Evolutionary conservation across 148 eudicot species (phyloP).

Genomic region (Arctostaphylos glauca): DNA sequence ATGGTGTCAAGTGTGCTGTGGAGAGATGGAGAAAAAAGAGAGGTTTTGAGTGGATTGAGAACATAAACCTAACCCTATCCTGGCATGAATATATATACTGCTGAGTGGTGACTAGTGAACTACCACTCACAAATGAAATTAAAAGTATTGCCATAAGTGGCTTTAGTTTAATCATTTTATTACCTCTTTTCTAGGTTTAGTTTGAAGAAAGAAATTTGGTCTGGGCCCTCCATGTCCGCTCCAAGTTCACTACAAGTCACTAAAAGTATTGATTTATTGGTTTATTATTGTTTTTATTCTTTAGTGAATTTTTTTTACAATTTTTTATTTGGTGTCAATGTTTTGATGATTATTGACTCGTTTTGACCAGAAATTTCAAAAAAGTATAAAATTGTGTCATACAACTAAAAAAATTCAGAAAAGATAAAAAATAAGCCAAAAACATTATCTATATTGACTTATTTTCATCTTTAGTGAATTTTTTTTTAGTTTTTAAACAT

Average conservation of each 20-base stretch:
- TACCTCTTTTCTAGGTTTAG: conserved; percentile 3
- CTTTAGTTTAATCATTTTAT: conserved; percentile 16
- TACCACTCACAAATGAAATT: conserved; percentile 14
- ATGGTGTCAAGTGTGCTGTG: not conserved
- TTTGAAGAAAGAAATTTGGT: not conserved
- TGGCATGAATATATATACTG: conserved; percentile 15
- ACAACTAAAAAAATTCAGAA: too few relatives aligned
- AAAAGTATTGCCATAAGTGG: not conserved
- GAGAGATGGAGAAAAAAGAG: conserved; percentile 3
- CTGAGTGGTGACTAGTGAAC: conserved; percentile 17
- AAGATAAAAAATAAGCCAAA: too few relatives aligned
- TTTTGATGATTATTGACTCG: too few relatives aligned
- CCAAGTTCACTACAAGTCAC: not conserved
- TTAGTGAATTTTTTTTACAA: too few relatives aligned
- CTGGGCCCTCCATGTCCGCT: not conserved
- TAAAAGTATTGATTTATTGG: too few relatives aligned
- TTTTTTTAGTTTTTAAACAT: too few relatives aligned
- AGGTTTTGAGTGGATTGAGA: not conserved
- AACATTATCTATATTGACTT: too few relatives aligned
- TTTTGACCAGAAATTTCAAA: too few relatives aligned
- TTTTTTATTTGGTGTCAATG: too few relatives aligned
- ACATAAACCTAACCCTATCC: conserved; percentile 11
- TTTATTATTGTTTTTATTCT: too few relatives aligned
- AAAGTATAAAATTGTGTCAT: too few relatives aligned
- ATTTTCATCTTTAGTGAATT: too few relatives aligned